phyloP scores from a whole-genome alignment of 169 alveolate species.

The Plasmodium vivax region DNA sequence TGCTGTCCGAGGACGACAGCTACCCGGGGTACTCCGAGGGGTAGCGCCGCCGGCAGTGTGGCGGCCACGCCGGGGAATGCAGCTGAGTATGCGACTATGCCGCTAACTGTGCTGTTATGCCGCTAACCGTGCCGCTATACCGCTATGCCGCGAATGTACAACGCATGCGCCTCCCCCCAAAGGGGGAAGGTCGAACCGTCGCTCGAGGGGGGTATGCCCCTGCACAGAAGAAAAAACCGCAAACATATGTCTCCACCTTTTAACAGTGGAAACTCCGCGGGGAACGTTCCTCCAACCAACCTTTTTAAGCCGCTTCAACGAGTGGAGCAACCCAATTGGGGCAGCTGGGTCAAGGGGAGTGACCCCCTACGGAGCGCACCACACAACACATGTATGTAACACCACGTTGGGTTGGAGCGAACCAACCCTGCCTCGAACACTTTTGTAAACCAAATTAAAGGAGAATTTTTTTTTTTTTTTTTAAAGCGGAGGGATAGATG shows the following conservation, averaged over 20 bases:
- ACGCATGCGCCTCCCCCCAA: not conserved
- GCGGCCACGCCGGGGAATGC: too few relatives aligned
- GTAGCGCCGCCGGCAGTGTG: not conserved
- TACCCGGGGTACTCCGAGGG: slow-evolving; percentile 57
- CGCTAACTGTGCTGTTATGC: too few relatives aligned
- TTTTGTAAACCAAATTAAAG: not conserved
- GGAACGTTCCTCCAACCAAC: not conserved
- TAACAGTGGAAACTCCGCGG: not conserved
- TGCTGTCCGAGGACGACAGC: slow-evolving; percentile 36
- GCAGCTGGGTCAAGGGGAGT: not conserved
- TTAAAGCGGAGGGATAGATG: not conserved
- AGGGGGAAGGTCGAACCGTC: too few relatives aligned
- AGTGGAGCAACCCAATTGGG: not conserved
- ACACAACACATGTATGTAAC: not conserved
- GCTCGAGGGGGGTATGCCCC: not conserved
- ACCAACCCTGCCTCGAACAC: not conserved
- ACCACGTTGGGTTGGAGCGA: not conserved
- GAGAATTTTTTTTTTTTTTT: not conserved
- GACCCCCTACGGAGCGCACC: not conserved
- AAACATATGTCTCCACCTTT: not conserved
- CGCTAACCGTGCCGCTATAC: not conserved
- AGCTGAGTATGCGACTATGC: too few relatives aligned
- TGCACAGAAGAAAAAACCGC: not conserved
- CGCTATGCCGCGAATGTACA: not conserved
- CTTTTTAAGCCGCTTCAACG: not conserved